phyloP scores from a whole-genome alignment of 805 yeast genomes.

The Grigorovia yakushimaensis region DNA sequence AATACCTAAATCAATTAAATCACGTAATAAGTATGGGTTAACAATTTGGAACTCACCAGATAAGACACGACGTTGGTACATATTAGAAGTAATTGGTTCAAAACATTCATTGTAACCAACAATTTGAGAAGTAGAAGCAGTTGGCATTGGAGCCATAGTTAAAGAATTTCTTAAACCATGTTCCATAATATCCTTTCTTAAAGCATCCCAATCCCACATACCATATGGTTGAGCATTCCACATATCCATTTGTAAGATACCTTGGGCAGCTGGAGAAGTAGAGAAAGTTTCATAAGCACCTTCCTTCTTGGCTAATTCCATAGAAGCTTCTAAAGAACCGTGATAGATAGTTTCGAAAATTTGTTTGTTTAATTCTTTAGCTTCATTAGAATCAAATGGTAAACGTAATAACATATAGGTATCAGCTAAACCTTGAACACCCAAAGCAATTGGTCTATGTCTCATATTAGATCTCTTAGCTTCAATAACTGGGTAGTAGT shows the following conservation, averaged over 20 bases:
- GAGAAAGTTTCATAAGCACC: slow-evolving; percentile 67
- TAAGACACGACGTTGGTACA: slow-evolving; percentile 80
- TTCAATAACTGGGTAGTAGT: slow-evolving; percentile 72
- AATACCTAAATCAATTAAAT: slow-evolving; percentile 68
- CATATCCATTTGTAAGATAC: slow-evolving; percentile 74
- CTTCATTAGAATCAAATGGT: slow-evolving; percentile 79
- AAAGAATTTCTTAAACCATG: slow-evolving; percentile 82
- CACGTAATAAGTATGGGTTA: slow-evolving; percentile 75
- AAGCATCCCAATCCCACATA: slow-evolving; percentile 74
- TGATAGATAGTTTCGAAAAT: slow-evolving; percentile 95
- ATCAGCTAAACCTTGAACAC: slow-evolving; percentile 97
- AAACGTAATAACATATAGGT: slow-evolving; percentile 67
- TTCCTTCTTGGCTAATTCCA: slow-evolving; percentile 59
- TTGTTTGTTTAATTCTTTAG: slow-evolving; percentile 65
- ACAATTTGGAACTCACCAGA: slow-evolving; percentile 94
- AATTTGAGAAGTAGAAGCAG: slow-evolving; percentile 95
- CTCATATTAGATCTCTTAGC: slow-evolving; percentile 69
- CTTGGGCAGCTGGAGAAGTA: slow-evolving; percentile 88
- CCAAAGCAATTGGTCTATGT: slow-evolving; percentile 91
- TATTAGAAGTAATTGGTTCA: slow-evolving; percentile 91
- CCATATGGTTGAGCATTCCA: slow-evolving; percentile 76
- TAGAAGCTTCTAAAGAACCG: slow-evolving; percentile 80
- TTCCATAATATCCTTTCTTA: slow-evolving; percentile 48
- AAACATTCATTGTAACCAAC: slow-evolving; percentile 91
- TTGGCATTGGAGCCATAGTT: slow-evolving; percentile 93